Evolutionary conservation across 306 rosid species (phyloP).

Genomic region (Vachellia pachyceras): DNA sequence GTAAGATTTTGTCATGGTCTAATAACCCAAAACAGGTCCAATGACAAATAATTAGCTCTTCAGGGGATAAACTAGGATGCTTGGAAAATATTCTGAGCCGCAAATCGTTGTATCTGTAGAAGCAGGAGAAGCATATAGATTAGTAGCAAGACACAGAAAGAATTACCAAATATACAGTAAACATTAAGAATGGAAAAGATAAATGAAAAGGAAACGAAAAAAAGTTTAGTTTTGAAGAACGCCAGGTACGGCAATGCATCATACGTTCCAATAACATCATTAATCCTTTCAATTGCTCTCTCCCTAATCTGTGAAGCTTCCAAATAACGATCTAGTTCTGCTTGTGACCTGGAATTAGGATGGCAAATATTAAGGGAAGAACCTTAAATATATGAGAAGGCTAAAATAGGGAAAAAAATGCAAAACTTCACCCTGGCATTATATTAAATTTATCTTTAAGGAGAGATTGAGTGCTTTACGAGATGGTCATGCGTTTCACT

Average conservation of each 20-base stretch:
- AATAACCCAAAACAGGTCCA: neutral
- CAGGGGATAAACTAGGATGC: constrained; percentile 84
- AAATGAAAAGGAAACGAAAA: constrained; percentile 25
- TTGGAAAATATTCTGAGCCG: constrained; percentile 89
- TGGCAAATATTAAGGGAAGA: constrained; percentile 39
- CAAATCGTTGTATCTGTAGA: constrained; percentile 82
- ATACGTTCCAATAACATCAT: constrained; percentile 94
- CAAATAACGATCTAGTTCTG: constrained; percentile 90
- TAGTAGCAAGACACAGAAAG: constrained; percentile 23
- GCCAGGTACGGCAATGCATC: constrained; percentile 42
- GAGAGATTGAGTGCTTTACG: neutral
- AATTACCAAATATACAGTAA: constrained; percentile 28
- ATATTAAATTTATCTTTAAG: neutral
- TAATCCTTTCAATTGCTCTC: constrained; percentile 85
- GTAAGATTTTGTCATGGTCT: neutral
- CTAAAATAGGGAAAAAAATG: neutral
- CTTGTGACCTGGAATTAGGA: constrained; percentile 82
- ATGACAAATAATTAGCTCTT: constrained; percentile 66
- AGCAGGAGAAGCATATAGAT: constrained; percentile 20
- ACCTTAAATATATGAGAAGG: constrained; percentile 18
- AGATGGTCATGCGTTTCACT: constrained; percentile 5
- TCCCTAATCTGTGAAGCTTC: constrained; percentile 96
- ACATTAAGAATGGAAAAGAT: constrained; percentile 27
- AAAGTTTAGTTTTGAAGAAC: constrained; percentile 22
- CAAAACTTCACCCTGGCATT: neutral